Evolutionary conservation across 2,329 filamentous ascomycete species (phyloP), one percentile per base, ranked within the genome.

Genomic region (Colletotrichum lini): DNA sequence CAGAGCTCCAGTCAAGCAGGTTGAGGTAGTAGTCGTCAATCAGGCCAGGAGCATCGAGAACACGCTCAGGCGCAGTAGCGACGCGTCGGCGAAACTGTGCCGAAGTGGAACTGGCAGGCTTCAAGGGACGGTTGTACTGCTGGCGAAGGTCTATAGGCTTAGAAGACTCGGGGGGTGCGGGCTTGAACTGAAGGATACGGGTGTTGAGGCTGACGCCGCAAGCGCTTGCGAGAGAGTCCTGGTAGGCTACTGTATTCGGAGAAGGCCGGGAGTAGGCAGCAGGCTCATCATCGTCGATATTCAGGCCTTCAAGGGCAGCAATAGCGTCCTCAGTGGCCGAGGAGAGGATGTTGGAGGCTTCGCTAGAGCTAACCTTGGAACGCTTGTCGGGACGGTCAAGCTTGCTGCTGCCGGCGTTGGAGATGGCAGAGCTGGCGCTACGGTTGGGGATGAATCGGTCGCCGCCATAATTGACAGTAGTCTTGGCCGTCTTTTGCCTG

Each of bases 1-100:
- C 92, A 8, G 95, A 96, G 80, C 95, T 98, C 96, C 96, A 99
- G 86, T 99, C 96, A 35, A 99, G 91, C 49, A 99, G 89, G 87
- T 99, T 99, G 77, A 99, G 93, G 82, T 99, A 99, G 89, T 98
- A 99, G 85, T 99, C 96, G 78, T 99, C 96, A 73, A 98, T 93
- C 64, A 99, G 90, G 67, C 96, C 96, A 7, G 96, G 96, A 5
- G 96, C 96, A 83, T 99, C 96, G 35, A 99, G 90, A 16, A 99
- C 96, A 74, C 96, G 94, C 84, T 99, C 96, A 13, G 96, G 96
- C 15, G 96, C 95, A 9, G 96, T 98, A 64, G 96, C 93, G 71
- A 99, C 94, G 77, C 96, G 94, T 74, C 96, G 93, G 75, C 95
- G 92, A 83, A 95, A 95, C 82, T 98, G 95, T 42, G 95, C 94